Percentiles rank a stretch among this genome's conserved stretches.
Conservation (phyloP, 441 rosid species). For the Euphorbia celastroides region DNA sequence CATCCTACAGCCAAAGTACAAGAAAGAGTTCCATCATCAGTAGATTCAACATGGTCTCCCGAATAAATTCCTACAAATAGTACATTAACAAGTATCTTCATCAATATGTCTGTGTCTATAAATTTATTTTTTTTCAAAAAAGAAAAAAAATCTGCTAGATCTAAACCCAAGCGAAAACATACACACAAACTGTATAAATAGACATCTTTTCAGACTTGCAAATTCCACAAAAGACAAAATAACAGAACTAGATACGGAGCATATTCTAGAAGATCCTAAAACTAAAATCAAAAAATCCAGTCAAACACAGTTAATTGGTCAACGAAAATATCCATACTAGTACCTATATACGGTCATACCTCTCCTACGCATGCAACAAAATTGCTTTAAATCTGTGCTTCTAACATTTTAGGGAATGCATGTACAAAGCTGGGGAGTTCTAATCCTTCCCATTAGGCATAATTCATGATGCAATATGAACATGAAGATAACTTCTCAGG, state of each 20-base stretch:
- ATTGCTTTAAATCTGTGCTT: neutral
- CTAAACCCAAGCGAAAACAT: neutral
- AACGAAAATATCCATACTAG: neutral
- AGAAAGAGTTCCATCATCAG: neutral
- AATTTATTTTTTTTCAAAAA: neutral
- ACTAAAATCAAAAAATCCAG: neutral
- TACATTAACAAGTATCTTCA: neutral
- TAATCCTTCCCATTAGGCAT: neutral
- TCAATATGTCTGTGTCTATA: neutral
- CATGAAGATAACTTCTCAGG: neutral
- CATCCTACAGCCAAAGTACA: neutral
- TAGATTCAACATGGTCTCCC: conserved; percentile 1
- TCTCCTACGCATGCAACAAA: neutral
- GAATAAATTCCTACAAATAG: neutral
- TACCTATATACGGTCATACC: neutral
- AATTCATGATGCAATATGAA: neutral
- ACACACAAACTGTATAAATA: neutral
- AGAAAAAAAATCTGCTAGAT: neutral
- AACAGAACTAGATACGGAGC: neutral
- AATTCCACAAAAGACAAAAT: neutral
- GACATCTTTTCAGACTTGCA: neutral
- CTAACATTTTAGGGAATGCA: neutral
- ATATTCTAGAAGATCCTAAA: neutral
- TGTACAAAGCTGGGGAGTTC: neutral
- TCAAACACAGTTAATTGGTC: neutral